These are phyloP conservation scores for Farysia itapuensis DNA, from an alignment of 1,284 basidiomycete genomes.

Conservation along the genomic window DNA sequence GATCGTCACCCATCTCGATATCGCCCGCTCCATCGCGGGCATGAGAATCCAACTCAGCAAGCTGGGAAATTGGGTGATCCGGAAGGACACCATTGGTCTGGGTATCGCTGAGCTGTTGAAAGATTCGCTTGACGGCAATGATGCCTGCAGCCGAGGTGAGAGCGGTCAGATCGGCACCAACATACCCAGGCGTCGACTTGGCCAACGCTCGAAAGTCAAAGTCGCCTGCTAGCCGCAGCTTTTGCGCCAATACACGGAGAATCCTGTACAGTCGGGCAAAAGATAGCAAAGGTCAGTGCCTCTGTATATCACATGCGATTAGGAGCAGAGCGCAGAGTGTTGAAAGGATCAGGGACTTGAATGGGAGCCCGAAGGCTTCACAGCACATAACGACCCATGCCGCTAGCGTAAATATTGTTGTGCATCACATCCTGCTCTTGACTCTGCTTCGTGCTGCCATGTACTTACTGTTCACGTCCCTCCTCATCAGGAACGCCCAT, in stretches of 20 bases:
- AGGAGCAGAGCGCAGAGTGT: background rate
- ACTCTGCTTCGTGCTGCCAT: background rate
- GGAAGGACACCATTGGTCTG: slow-evolving; percentile 43
- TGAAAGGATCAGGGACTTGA: slow-evolving; percentile 37
- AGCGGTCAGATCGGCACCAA: slow-evolving; percentile 89
- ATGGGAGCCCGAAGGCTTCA: slow-evolving; percentile 44
- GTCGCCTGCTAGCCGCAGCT: slow-evolving; percentile 66
- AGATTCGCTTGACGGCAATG: slow-evolving; percentile 93
- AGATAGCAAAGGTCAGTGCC: background rate
- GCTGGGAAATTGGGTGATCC: background rate
- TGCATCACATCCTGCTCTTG: slow-evolving; percentile 16
- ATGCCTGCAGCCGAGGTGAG: slow-evolving; percentile 91
- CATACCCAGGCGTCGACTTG: slow-evolving; percentile 92
- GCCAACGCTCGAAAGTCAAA: slow-evolving; percentile 82
- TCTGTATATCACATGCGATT: background rate
- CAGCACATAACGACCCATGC: slow-evolving; percentile 38
- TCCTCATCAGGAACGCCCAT: slow-evolving; percentile 93
- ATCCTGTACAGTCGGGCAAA: slow-evolving; percentile 22
- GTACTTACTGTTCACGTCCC: slow-evolving; percentile 71
- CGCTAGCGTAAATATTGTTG: slow-evolving; percentile 37
- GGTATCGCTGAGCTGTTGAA: slow-evolving; percentile 67
- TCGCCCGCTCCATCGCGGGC: slow-evolving; percentile 28
- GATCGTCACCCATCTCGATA: slow-evolving; percentile 34
- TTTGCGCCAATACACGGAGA: slow-evolving; percentile 49
- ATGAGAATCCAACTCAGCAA: slow-evolving; percentile 13